These are phyloP conservation scores for Dendrobium nobile DNA, from an alignment of 106 monocot species.

Conservation along the genomic window DNA sequence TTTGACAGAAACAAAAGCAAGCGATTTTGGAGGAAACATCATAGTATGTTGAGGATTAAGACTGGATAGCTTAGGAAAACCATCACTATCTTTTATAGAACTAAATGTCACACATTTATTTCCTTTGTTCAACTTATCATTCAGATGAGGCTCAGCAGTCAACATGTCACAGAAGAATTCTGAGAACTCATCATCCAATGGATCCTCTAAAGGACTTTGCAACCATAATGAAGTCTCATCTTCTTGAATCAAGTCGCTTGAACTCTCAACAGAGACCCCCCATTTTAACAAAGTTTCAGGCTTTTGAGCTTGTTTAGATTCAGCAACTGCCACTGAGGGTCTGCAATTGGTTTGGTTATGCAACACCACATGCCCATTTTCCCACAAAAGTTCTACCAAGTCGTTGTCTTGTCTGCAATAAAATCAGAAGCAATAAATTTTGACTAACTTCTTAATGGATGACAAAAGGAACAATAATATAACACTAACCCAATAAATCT, in stretches of 20 bases:
- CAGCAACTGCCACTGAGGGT: neutral
- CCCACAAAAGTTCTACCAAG: constrained; percentile 64
- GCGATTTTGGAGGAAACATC: constrained; percentile 34
- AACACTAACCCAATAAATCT: constrained; percentile 16
- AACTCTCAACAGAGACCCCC: neutral
- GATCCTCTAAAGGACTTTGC: constrained; percentile 47
- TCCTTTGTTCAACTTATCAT: neutral
- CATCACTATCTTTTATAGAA: neutral
- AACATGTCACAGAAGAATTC: constrained; percentile 60
- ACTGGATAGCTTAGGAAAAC: neutral
- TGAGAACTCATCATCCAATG: constrained; percentile 51
- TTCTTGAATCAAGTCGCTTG: constrained; percentile 18
- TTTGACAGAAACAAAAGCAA: neutral
- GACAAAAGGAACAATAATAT: neutral
- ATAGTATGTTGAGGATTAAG: neutral
- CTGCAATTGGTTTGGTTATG: constrained; percentile 52
- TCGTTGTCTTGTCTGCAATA: constrained; percentile 24
- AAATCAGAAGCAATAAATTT: neutral
- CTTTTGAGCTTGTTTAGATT: constrained; percentile 17
- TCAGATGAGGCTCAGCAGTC: constrained; percentile 6
- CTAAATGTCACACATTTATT: neutral
- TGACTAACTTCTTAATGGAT: neutral
- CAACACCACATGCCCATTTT: constrained; percentile 59
- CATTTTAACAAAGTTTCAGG: constrained; percentile 4
- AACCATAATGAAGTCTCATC: constrained; percentile 57